Evolutionary conservation across 805 yeast species (phyloP).

Genomic region (Millerago galiae): DNA sequence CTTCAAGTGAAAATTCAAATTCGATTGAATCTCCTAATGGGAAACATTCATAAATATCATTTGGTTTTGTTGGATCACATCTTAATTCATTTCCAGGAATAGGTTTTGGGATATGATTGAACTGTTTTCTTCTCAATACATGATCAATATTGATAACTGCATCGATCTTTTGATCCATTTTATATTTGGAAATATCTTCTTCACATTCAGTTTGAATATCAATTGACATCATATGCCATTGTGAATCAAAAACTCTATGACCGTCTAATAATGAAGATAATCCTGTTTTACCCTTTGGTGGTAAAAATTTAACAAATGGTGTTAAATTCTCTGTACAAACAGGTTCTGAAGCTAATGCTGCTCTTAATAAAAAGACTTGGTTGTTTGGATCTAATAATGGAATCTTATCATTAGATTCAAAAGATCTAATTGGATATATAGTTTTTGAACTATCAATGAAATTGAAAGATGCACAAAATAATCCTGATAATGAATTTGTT

Average conservation of each 20-base stretch:
- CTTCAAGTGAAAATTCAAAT: slow-evolving; percentile 46
- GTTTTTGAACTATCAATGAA: slow-evolving; percentile 78
- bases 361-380: slow-evolving; percentile 55
- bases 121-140: slow-evolving; percentile 54
- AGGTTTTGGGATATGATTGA: slow-evolving; percentile 77
- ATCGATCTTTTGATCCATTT: slow-evolving; percentile 61
- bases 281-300: slow-evolving; percentile 90
- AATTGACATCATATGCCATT: slow-evolving; percentile 91
- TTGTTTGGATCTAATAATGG: slow-evolving; percentile 28
- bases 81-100: slow-evolving; percentile 58
- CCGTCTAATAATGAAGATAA: slow-evolving; percentile 82
- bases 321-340: slow-evolving; percentile 95
- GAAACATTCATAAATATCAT: slow-evolving; percentile 67
- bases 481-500: slow-evolving; percentile 75
- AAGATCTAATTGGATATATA: slow-evolving; percentile 50
- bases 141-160: slow-evolving; percentile 68
- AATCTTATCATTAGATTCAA: slow-evolving; percentile 20
- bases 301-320: slow-evolving; percentile 83
- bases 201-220: slow-evolving; percentile 61
- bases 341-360: slow-evolving; percentile 91
- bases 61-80: slow-evolving; percentile 62
- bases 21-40: slow-evolving; percentile 53
- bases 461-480: slow-evolving; percentile 91
- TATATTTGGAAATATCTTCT: slow-evolving; percentile 37
- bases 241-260: slow-evolving; percentile 81